These are phyloP conservation scores for Juncus effusus DNA, from an alignment of 176 grass and related monocot species.

Conservation along the genomic window DNA sequence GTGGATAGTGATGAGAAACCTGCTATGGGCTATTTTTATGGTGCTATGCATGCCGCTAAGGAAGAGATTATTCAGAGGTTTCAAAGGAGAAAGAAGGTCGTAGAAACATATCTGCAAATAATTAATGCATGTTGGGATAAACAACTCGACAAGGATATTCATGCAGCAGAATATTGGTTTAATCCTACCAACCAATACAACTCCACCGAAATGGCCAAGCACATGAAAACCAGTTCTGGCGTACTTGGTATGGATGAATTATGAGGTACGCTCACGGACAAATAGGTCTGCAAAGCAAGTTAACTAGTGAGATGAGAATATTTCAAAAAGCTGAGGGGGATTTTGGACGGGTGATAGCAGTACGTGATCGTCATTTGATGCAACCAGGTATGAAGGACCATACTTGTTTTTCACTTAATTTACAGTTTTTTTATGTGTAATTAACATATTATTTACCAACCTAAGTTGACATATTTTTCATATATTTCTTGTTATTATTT, in stretches of 20 bases:
- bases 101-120: background rate
- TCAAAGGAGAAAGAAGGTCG: slow-evolving; percentile 9
- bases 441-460: too few species aligned
- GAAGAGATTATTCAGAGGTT: slow-evolving; percentile 9
- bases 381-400: slow-evolving; percentile 11
- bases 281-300: background rate
- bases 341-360: background rate
- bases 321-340: too few species aligned
- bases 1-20: background rate
- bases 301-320: background rate
- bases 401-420: too few species aligned
- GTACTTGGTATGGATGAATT: too few species aligned
- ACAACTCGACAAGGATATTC: slow-evolving; percentile 13
- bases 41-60: too few species aligned
- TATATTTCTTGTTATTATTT: too few species aligned
- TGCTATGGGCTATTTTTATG: slow-evolving; percentile 3
- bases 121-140: slow-evolving; percentile 12
- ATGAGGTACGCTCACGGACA: too few species aligned
- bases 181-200: too few species aligned
- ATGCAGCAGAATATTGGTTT: too few species aligned
- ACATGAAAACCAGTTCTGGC: background rate
- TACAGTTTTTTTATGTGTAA: too few species aligned
- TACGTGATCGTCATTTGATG: background rate
- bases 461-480: too few species aligned
- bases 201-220: too few species aligned